These are phyloP conservation scores for Stagonosporopsis tanaceti DNA, from an alignment of 2,329 filamentous ascomycete species.

Conservation along the genomic window DNA sequence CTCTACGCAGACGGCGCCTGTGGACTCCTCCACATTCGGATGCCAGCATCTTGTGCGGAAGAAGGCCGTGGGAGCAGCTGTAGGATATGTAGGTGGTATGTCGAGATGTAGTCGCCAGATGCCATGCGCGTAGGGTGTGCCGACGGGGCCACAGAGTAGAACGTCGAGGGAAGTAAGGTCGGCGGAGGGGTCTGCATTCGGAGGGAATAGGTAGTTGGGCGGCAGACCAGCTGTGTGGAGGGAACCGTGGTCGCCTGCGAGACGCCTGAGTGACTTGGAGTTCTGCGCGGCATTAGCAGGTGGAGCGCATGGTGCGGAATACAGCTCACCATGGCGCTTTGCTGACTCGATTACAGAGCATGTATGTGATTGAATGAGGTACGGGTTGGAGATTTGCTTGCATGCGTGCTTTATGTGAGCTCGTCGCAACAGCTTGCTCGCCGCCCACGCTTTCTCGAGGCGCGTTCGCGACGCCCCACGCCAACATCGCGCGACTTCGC, in stretches of 20 bases:
- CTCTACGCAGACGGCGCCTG: conserved; percentile 69
- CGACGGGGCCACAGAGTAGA: conserved; percentile 65
- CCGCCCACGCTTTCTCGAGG: neutral
- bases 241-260: conserved; percentile 66
- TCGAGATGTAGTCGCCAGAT: conserved; percentile 67
- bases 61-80: conserved; percentile 62
- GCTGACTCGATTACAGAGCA: neutral
- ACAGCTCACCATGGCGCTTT: conserved; percentile 22
- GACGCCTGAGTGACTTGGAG: conserved; percentile 62
- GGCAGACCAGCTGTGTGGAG: conserved; percentile 64
- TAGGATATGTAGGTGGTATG: conserved; percentile 66
- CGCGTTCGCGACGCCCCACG: conserved; percentile 15
- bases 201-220: conserved; percentile 68
- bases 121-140: conserved; percentile 66
- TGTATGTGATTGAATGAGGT: neutral
- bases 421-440: conserved; percentile 1
- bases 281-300: conserved; percentile 46
- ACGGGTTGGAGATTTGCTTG: neutral
- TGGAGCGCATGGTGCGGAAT: neutral
- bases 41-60: conserved; percentile 71
- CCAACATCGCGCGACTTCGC: neutral
- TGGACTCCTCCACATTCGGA: conserved; percentile 69
- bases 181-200: conserved; percentile 51
- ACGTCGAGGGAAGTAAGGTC: conserved; percentile 66
- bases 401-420: neutral